These are phyloP conservation scores for Ogataea sp. DNA, from an alignment of 805 yeast genomes.

Conservation along the genomic window DNA sequence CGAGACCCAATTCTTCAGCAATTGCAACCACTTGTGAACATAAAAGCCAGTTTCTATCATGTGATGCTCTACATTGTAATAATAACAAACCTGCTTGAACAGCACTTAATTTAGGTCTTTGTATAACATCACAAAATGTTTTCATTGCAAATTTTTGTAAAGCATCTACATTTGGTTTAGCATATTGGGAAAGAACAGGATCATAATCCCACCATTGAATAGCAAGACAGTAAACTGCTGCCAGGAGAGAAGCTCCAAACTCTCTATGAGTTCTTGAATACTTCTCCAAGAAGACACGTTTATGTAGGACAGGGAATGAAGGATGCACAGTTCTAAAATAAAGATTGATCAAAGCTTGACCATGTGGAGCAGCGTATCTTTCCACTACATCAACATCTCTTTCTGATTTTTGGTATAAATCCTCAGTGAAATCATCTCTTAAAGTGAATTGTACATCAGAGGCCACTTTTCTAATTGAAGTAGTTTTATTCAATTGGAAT, in stretches of 20 bases:
- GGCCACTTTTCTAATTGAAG: conserved; percentile 73
- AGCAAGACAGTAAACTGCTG: conserved; percentile 84
- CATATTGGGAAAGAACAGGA: conserved; percentile 63
- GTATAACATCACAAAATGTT: conserved; percentile 63
- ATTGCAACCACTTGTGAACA: conserved; percentile 82
- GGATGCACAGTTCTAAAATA: conserved; percentile 87
- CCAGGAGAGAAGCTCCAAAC: conserved; percentile 82
- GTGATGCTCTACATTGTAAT: conserved; percentile 52
- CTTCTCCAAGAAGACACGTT: conserved; percentile 84
- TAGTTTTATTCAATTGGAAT: conserved; percentile 58
- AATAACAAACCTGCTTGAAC: conserved; percentile 83
- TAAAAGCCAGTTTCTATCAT: conserved; percentile 71
- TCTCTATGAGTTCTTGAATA: conserved; percentile 87
- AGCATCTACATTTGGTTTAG: conserved; percentile 71
- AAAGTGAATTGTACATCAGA: conserved; percentile 67
- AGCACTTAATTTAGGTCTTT: conserved; percentile 83
- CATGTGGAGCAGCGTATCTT: conserved; percentile 84
- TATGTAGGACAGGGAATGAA: conserved; percentile 84
- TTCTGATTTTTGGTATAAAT: conserved; percentile 59
- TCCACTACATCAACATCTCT: conserved; percentile 80
- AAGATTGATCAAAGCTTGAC: conserved; percentile 68
- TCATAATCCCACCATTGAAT: conserved; percentile 93
- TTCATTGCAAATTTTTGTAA: conserved; percentile 60
- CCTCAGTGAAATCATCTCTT: conserved; percentile 72
- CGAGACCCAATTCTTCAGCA: conserved; percentile 86